These are phyloP conservation scores for Aaosphaeria pasadenensis DNA, from an alignment of 2,329 filamentous ascomycete genomes.

Conservation along the genomic window DNA sequence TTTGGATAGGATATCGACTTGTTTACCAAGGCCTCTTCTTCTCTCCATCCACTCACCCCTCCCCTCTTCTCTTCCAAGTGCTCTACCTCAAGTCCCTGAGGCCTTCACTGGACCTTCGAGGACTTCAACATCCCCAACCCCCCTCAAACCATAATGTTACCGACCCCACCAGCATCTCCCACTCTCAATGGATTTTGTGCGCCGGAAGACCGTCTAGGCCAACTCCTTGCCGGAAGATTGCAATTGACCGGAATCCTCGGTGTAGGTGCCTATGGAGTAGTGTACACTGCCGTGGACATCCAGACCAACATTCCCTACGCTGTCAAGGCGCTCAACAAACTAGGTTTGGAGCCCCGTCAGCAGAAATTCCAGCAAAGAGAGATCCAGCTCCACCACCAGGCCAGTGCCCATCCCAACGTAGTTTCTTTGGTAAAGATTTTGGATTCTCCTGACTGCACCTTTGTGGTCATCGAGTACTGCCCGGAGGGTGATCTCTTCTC, in stretches of 20 bases:
- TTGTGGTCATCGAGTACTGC: slow-evolving; percentile 95
- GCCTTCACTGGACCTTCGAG: slow-evolving; percentile 41
- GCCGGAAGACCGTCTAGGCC: slow-evolving; percentile 84
- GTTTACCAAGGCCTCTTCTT: no score
- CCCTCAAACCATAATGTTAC: slow-evolving; percentile 42
- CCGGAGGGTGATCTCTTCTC: slow-evolving; percentile 95
- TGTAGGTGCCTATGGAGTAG: slow-evolving; percentile 92
- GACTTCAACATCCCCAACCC: slow-evolving; percentile 15
- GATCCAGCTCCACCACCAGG: slow-evolving; percentile 85
- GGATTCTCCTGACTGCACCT: slow-evolving; percentile 88
- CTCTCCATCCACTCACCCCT: no score
- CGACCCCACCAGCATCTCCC: slow-evolving; percentile 50
- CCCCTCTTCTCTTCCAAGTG: slow-evolving; percentile 11
- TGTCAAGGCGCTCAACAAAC: slow-evolving; percentile 95
- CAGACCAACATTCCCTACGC: slow-evolving; percentile 81
- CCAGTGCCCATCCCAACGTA: slow-evolving; percentile 86
- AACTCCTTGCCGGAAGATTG: slow-evolving; percentile 76
- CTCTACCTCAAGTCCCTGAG: slow-evolving; percentile 32
- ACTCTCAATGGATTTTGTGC: slow-evolving; percentile 41
- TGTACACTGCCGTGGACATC: slow-evolving; percentile 85
- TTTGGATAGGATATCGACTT: no score
- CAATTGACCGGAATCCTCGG: slow-evolving; percentile 84
- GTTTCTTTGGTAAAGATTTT: slow-evolving; percentile 93
- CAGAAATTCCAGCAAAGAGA: slow-evolving; percentile 88
- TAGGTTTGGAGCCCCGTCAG: slow-evolving; percentile 84